Evolutionary conservation across 1,139 yeast genomes (phyloP).

Genomic region (Yamadazyma mexicana): DNA sequence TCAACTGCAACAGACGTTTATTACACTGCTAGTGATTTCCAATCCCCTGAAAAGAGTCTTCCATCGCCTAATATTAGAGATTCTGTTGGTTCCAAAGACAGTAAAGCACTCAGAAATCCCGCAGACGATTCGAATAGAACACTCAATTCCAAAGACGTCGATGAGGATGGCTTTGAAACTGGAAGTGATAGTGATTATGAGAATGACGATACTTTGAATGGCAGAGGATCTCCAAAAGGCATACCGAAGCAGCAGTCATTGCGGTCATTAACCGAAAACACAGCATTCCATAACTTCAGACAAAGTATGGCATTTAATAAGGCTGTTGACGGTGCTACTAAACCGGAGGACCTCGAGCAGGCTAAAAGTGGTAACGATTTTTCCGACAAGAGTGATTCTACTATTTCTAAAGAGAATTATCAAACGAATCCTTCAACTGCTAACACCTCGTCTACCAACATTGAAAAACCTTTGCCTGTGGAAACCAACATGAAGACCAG

Average conservation of each 20-base stretch:
- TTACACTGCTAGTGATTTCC: conserved; percentile 41
- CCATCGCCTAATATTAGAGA: conserved; percentile 17
- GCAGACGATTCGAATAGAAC: conserved; percentile 6
- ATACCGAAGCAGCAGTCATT: conserved; percentile 20
- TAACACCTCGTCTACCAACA: conserved; percentile 21
- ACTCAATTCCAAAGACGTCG: conserved; percentile 5
- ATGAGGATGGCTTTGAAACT: conserved; percentile 7
- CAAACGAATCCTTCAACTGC: conserved; percentile 26
- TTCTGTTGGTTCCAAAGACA: conserved; percentile 12
- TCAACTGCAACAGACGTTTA: conserved; percentile 27
- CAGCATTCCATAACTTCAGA: conserved; percentile 45
- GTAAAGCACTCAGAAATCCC: conserved; percentile 2
- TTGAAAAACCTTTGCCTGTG: conserved; percentile 8
- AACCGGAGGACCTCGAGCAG: not conserved
- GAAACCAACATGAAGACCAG: conserved; percentile 5
- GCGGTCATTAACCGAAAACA: conserved; percentile 38
- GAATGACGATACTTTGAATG: conserved; percentile 16
- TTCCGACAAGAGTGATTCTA: conserved; percentile 19
- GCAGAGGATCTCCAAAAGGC: conserved; percentile 21
- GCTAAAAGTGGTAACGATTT: conserved; percentile 11
- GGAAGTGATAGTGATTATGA: conserved; percentile 13
- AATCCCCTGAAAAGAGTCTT: conserved; percentile 12
- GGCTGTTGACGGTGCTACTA: not conserved
- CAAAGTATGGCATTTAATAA: conserved; percentile 4
- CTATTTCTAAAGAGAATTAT: conserved; percentile 14